Base-by-base conservation (phyloP, 1,284 basidiomycete genomes). In the Ceratobasidium sp. region DNA sequence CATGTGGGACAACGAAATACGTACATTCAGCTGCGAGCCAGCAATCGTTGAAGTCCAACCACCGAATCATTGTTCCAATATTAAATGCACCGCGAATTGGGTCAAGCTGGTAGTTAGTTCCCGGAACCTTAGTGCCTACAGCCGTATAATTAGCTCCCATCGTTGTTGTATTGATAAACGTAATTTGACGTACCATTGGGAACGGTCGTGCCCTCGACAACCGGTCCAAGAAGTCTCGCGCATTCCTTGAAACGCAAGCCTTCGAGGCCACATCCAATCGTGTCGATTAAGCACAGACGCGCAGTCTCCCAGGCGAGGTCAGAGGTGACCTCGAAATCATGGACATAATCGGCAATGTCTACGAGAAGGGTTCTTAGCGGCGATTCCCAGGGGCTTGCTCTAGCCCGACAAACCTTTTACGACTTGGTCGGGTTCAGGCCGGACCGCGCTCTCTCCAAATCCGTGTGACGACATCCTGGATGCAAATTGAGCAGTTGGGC, bases 31-130 rank as follows among this genome's bases (percentile, higher is more conserved):
- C 93, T 67, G 94, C 94, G 69, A 95, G 85, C 84, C 91, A 95
- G 80, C 94, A 92, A 81, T 96, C 92, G 78, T 95, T 92, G 83
- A 93, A 95, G 82, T 97, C 95, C 75, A 97, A 86, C 93, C 95
- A 97, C 70, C 95, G 91, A 79, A 97, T 95, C 80, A 91, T 89
- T 55, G 94, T 94, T 57, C 94, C 94, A 77, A 96, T 97, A 82
- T 97, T 96, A 86, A 97, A 97, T 9, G 95, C 95, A 73, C 93
- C 95, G 43, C 94, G 92, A 77, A 97, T 89, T 73, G 95, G 95
- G 81, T 97, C 95, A 71, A 97, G 86, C 81, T 94, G 90, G 83
- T 91, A 96, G 80, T 89, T 90, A n/a, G 94, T 97, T 53, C 94
- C 94, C 21, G 92, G 92, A 52, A 97, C 88, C 81, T 88, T 91